phyloP scores from a whole-genome alignment of 2,329 filamentous ascomycete genomes.

The Aspergillus carbonarius region DNA sequence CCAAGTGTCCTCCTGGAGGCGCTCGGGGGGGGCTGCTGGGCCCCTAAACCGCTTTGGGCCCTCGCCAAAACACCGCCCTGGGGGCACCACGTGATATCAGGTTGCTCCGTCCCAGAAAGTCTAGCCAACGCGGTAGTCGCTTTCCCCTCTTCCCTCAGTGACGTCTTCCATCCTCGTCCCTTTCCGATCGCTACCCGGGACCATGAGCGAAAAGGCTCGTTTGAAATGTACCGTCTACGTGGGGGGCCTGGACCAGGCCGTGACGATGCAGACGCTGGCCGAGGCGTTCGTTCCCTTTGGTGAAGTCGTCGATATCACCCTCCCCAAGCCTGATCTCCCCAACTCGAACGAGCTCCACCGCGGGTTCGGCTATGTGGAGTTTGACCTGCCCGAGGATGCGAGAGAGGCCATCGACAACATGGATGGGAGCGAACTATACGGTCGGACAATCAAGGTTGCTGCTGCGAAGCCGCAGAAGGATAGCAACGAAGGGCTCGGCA shows the following conservation, averaged over 20 bases:
- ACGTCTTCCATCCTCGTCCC: neutral
- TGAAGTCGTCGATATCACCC: conserved; percentile 85
- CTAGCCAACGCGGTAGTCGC: neutral
- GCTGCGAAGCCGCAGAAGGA: conserved; percentile 90
- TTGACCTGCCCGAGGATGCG: conserved; percentile 79
- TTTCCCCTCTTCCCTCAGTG: neutral
- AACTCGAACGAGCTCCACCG: conserved; percentile 77
- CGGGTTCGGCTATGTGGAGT: conserved; percentile 96
- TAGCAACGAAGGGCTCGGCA: conserved; percentile 80
- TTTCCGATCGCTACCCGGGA: conserved; percentile 22
- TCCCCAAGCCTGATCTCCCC: conserved; percentile 83
- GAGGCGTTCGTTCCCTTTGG: conserved; percentile 97
- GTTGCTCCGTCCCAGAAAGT: conserved; percentile 18
- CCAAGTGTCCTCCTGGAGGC: conserved; percentile 44
- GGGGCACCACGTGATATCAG: conserved; percentile 34
- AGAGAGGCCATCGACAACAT: conserved; percentile 98
- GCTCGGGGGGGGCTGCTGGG: conserved; percentile 25
- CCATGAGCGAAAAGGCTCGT: conserved; percentile 77
- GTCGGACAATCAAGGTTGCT: conserved; percentile 86
- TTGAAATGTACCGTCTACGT: conserved; percentile 93
- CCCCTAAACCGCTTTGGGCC: conserved; percentile 30
- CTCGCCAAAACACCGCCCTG: conserved; percentile 36
- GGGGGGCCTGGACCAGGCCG: conserved; percentile 77
- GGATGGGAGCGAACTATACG: conserved; percentile 95
- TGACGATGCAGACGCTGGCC: conserved; percentile 72